These are phyloP conservation scores for Geosmithia morbida DNA, from an alignment of 2,329 filamentous ascomycete genomes.

Conservation along the genomic window DNA sequence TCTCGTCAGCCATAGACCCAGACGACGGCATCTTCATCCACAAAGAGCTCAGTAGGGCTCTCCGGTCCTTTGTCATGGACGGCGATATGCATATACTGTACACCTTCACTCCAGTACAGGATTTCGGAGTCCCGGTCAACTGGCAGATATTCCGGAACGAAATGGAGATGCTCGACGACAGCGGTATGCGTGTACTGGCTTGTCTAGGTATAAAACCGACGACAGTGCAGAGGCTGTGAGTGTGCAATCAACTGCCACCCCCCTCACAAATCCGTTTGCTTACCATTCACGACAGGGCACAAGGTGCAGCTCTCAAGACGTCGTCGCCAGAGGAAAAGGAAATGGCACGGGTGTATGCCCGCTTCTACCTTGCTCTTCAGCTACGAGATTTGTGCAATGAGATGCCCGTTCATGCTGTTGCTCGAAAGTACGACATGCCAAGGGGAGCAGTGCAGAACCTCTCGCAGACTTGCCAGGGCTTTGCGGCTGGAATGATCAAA, in stretches of 20 bases:
- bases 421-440: slow-evolving; percentile 55
- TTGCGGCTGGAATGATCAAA: slow-evolving; percentile 65
- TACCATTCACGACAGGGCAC: slow-evolving; percentile 33
- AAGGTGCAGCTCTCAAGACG: slow-evolving; percentile 51
- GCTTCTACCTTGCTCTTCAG: slow-evolving; percentile 64
- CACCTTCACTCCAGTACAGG: slow-evolving; percentile 59
- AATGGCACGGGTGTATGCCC: slow-evolving; percentile 47
- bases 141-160: slow-evolving; percentile 62
- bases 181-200: slow-evolving; percentile 51
- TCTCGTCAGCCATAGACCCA: slow-evolving; percentile 57
- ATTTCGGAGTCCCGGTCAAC: slow-evolving; percentile 41
- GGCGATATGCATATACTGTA: slow-evolving; percentile 71
- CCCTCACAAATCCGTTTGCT: not conserved
- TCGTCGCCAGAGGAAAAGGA: slow-evolving; percentile 45
- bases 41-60: slow-evolving; percentile 50
- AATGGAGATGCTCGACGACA: slow-evolving; percentile 56
- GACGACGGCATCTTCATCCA: slow-evolving; percentile 64
- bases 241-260: slow-evolving; percentile 1
- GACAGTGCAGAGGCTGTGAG: slow-evolving; percentile 51
- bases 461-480: slow-evolving; percentile 62
- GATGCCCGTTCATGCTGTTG: slow-evolving; percentile 53
- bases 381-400: slow-evolving; percentile 71
- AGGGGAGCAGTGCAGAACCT: slow-evolving; percentile 59
- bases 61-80: slow-evolving; percentile 65
- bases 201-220: slow-evolving; percentile 56